A percentile compares a stretch with the other conserved stretches of the same genome.
These are phyloP conservation scores for Penicillium sp. DNA, from an alignment of 2,329 filamentous ascomycete genomes.

Conservation along the genomic window DNA sequence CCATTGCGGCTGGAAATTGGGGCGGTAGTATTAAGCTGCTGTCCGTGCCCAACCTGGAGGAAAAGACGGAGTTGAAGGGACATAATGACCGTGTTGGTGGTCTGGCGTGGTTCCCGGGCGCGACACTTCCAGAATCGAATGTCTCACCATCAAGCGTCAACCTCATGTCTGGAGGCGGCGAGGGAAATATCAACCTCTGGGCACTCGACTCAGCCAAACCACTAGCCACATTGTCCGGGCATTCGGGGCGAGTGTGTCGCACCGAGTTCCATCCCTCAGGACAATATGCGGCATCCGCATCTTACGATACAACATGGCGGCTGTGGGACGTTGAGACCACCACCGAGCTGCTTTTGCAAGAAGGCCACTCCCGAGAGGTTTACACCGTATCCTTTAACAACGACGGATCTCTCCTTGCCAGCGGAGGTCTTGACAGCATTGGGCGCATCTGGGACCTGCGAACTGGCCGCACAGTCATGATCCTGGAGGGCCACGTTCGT, in stretches of 20 bases:
- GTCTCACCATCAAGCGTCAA: slow-evolving; percentile 76
- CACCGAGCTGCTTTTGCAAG: slow-evolving; percentile 82
- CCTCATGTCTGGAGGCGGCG: slow-evolving; percentile 85
- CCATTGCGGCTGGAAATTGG: slow-evolving; percentile 90
- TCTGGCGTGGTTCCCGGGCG: slow-evolving; percentile 83
- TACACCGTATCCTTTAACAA: slow-evolving; percentile 87
- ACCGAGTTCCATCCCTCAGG: slow-evolving; percentile 95
- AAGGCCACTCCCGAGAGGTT: slow-evolving; percentile 92
- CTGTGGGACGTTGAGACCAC: slow-evolving; percentile 91
- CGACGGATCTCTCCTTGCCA: slow-evolving; percentile 87
- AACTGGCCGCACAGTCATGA: slow-evolving; percentile 91
- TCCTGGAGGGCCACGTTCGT: slow-evolving; percentile 88
- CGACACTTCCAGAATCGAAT: slow-evolving; percentile 70
- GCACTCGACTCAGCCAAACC: slow-evolving; percentile 84
- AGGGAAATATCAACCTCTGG: slow-evolving; percentile 88
- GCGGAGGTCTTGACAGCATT: slow-evolving; percentile 91
- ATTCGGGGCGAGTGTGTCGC: slow-evolving; percentile 83
- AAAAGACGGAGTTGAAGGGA: slow-evolving; percentile 73
- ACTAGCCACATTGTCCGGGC: slow-evolving; percentile 76
- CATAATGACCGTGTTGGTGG: slow-evolving; percentile 90
- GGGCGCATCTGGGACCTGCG: slow-evolving; percentile 94
- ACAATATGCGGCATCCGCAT: slow-evolving; percentile 85
- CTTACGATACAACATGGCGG: slow-evolving; percentile 94
- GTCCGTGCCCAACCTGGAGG: slow-evolving; percentile 77
- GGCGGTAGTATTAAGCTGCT: slow-evolving; percentile 85